Conservation (phyloP, 352 stramenopile species). For the Pythium brassicae region DNA sequence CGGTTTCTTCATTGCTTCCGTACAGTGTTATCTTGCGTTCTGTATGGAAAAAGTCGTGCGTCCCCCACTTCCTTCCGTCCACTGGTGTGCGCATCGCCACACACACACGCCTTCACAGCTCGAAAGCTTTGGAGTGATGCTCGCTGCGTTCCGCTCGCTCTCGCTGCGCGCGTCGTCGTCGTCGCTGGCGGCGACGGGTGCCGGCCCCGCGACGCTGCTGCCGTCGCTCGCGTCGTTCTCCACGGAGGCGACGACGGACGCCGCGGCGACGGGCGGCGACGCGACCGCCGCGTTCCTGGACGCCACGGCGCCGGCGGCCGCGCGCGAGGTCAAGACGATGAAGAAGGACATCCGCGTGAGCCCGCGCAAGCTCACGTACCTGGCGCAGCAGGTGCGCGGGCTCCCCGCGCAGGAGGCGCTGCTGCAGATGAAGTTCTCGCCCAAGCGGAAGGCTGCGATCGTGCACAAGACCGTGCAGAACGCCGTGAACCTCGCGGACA, state of each 20-base stretch:
- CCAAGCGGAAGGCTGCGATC: conserved; percentile 79
- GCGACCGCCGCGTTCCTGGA: conserved; percentile 59
- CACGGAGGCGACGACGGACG: conserved; percentile 16
- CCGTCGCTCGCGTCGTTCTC: conserved; percentile 30
- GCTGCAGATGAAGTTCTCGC: conserved; percentile 86
- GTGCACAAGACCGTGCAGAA: conserved; percentile 86
- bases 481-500: conserved; percentile 84
- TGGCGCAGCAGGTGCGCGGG: conserved; percentile 81
- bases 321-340: conserved; percentile 68
- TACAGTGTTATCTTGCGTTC: no score
- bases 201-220: conserved; percentile 16
- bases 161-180: conserved; percentile 38
- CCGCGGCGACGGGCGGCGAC: conserved; percentile 26
- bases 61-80: no score
- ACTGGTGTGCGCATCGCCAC: not conserved
- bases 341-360: conserved; percentile 81
- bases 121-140: conserved; percentile 23
- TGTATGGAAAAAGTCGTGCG: no score
- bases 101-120: not conserved
- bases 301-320: conserved; percentile 45
- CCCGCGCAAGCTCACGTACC: conserved; percentile 75
- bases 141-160: conserved; percentile 56
- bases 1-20: no score
- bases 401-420: conserved; percentile 70
- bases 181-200: conserved; percentile 1